phyloP scores from a whole-genome alignment of 1,284 basidiomycete species.

The Sanghuangporus sanghuang region DNA sequence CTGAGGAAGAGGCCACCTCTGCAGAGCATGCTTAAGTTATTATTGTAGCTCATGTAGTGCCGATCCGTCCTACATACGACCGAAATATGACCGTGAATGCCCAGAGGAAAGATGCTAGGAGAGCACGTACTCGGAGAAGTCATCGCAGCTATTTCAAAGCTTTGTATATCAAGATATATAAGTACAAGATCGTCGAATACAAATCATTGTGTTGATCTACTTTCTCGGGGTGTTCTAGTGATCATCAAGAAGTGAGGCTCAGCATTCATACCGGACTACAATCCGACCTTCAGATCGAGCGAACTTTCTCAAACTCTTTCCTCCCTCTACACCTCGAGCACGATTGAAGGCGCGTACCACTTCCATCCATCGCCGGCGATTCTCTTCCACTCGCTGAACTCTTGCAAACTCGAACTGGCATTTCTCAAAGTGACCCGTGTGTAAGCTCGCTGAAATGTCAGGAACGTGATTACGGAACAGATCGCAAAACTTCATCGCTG shows the following conservation, averaged over 20 bases:
- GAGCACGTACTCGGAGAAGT: no score
- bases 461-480: background rate
- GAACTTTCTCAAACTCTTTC: background rate
- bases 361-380: background rate
- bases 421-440: background rate
- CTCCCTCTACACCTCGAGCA: background rate
- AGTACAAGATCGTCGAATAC: no score
- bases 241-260: background rate
- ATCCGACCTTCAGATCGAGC: background rate
- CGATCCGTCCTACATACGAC: no score
- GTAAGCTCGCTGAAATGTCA: background rate
- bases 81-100: no score
- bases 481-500: background rate
- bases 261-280: background rate
- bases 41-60: no score
- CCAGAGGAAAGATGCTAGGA: no score
- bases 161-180: no score
- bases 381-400: background rate
- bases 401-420: background rate
- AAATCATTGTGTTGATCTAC: no score
- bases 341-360: background rate
- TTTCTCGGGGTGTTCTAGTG: background rate
- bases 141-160: no score
- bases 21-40: no score
- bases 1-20: no score